These are phyloP conservation scores for Wallacemonas sp. DNA, from an alignment of 208 protist genomes.

Conservation along the genomic window DNA sequence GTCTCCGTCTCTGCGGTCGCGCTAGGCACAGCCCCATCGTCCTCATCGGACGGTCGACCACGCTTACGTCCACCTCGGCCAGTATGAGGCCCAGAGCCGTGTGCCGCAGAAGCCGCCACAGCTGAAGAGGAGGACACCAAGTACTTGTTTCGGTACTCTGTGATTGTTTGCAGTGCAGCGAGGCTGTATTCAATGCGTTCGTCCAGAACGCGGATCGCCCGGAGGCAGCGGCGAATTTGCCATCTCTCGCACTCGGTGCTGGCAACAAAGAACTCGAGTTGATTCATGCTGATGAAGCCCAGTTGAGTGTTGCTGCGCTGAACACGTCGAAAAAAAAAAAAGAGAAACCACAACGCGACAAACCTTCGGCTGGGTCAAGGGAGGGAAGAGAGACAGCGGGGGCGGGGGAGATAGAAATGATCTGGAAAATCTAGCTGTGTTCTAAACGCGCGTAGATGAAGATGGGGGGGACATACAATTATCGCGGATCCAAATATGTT, in stretches of 20 bases:
- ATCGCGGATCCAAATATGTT: too few relatives aligned
- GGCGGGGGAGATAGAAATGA: too few relatives aligned
- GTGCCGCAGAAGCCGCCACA: not conserved
- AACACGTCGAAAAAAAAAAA: conserved; percentile 22
- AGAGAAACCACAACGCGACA: too few relatives aligned
- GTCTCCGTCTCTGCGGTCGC: not conserved
- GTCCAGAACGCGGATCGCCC: conserved; percentile 65
- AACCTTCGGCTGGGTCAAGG: too few relatives aligned
- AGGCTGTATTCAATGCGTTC: conserved; percentile 60
- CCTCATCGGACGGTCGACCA: not conserved
- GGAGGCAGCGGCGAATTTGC: conserved; percentile 66
- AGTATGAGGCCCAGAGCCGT: not conserved
- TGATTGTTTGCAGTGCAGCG: conserved; percentile 39
- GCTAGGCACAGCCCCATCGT: not conserved
- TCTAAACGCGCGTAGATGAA: too few relatives aligned
- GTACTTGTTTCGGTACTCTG: conserved; percentile 22
- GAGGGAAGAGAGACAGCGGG: too few relatives aligned
- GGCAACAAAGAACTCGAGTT: conserved; percentile 73
- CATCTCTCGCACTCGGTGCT: conserved; percentile 58
- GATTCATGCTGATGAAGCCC: conserved; percentile 43
- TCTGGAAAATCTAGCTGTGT: too few relatives aligned
- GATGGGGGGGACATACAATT: too few relatives aligned
- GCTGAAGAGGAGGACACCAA: not conserved
- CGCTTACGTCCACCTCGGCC: not conserved
- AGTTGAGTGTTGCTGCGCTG: not conserved